Evolutionary conservation across 495 filamentous ascomycete species (phyloP), one percentile per base, ranked within the genome.

Genomic region (Podospora conica): DNA sequence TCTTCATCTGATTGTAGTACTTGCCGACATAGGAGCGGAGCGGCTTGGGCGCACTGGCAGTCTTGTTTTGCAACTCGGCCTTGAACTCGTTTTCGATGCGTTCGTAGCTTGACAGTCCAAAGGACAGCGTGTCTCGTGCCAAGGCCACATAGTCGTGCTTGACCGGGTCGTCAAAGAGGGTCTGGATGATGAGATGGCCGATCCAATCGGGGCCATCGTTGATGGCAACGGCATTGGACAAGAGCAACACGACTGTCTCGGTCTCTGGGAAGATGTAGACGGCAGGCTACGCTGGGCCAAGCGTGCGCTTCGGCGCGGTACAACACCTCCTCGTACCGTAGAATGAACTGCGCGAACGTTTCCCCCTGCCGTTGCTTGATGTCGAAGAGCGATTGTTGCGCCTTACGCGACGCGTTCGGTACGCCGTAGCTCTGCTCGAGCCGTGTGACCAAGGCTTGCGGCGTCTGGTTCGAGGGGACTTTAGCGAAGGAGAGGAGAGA

Each of bases 1-100:
- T 58, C 55, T 23, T 58, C 11, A 23, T 58, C 23, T 58, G 6
- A 23, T 58, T 58, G 55, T 23, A 58, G 55, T 22, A 58, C 5
- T 25, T 24, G 10, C 55, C 55, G 10, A 8, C 22, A 23, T 58
- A 58, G n/a, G 7, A 58, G 22, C 7, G 9, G 10, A 58, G 55
- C 15, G 55, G 55, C 55, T 58, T n/a, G n/a, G n/a, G n/a, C n/a
- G n/a, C n/a, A n/a, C n/a, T 55, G 20, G 54, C 11, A 55, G 20
- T 55, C 54, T 55, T 55, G 57, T n/a, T 29, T 28, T 59, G 57
- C 57, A 59, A 59, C 57, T 59, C 57, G 24, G 57, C 57, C 18
- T 29, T 59, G 23, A 59, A 27, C 57, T 59, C 57, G 57, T 20
- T 12, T 24, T 59, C 57, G 57, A 59, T 59, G 57, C 57, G 57